A percentile compares a stretch with the other conserved stretches of the same genome.
Evolutionary conservation across 2,329 filamentous ascomycete genomes (phyloP).

Genomic region (Aspergillus ochraceoroseus): DNA sequence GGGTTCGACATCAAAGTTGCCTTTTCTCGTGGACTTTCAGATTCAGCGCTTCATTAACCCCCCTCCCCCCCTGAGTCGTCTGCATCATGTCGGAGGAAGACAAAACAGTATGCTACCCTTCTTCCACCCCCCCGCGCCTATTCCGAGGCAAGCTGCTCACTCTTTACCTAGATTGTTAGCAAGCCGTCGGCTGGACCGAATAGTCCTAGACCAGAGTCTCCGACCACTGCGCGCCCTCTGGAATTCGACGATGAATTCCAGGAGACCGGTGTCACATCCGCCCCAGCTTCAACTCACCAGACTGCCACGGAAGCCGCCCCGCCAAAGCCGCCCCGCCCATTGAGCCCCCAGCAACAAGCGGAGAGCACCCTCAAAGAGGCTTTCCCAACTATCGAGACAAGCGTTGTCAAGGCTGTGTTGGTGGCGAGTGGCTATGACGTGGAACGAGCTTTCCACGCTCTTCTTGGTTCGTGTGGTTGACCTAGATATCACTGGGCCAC

Average conservation of each 20-base stretch:
- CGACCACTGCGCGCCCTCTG: slow-evolving; percentile 53
- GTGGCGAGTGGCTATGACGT: slow-evolving; percentile 79
- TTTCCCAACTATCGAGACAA: slow-evolving; percentile 74
- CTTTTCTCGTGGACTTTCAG: too few species aligned
- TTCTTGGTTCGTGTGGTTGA: slow-evolving; percentile 61
- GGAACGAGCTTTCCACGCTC: slow-evolving; percentile 90
- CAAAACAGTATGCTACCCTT: slow-evolving; percentile 29
- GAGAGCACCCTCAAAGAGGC: slow-evolving; percentile 87
- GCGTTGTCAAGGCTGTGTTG: slow-evolving; percentile 82
- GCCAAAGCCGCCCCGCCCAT: slow-evolving; percentile 77
- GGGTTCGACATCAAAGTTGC: too few species aligned
- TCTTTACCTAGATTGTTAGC: slow-evolving; percentile 32
- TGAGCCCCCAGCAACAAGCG: slow-evolving; percentile 76
- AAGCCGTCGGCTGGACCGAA: slow-evolving; percentile 32
- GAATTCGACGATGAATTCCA: slow-evolving; percentile 56
- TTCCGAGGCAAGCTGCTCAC: slow-evolving; percentile 15
- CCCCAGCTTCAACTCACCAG: slow-evolving; percentile 26
- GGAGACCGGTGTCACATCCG: slow-evolving; percentile 35
- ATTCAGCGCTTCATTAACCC: too few species aligned
- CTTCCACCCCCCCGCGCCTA: slow-evolving; percentile 11
- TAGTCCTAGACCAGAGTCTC: slow-evolving; percentile 46
- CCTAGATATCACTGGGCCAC: neutral
- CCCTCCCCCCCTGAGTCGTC: slow-evolving; percentile 2
- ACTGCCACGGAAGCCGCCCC: slow-evolving; percentile 49
- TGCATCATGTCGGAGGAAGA: slow-evolving; percentile 36